Evolutionary conservation across 306 rosid species (phyloP).

Genomic region (Adenanthera pavonina): DNA sequence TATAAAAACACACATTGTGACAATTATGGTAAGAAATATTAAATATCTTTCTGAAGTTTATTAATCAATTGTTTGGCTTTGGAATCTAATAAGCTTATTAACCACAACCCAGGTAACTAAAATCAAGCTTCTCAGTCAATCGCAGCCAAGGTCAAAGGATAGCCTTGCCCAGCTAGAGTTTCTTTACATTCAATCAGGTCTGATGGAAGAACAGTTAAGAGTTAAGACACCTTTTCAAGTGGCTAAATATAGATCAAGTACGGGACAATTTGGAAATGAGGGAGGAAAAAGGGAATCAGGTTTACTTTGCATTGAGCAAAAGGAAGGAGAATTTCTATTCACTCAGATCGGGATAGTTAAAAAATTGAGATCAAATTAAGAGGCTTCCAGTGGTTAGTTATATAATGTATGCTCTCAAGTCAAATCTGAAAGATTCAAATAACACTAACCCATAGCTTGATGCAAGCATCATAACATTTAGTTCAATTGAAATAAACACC

Average conservation of each 20-base stretch:
- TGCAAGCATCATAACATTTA: conserved; percentile 19
- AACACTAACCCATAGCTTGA: conserved; percentile 10
- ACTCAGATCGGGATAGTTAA: conserved; percentile 18
- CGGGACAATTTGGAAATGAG: neutral
- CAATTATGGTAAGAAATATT: conserved; percentile 17
- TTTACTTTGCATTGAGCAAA: conserved; percentile 14
- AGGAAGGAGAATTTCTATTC: neutral
- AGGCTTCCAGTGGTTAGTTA: conserved; percentile 5
- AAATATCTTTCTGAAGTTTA: neutral
- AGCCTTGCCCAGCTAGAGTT: conserved; percentile 9
- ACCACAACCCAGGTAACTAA: conserved; percentile 16
- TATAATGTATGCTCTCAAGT: conserved; percentile 6
- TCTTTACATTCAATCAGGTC: conserved; percentile 10
- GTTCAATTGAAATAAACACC: conserved; percentile 15
- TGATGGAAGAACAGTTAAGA: neutral
- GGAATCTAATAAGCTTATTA: conserved; percentile 18
- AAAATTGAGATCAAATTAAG: conserved; percentile 17
- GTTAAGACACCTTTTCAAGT: conserved; percentile 29
- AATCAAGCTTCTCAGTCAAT: conserved; percentile 29
- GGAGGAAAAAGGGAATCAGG: neutral
- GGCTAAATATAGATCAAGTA: conserved; percentile 12
- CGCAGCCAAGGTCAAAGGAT: conserved; percentile 23
- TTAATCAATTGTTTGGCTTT: conserved; percentile 17
- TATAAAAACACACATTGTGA: neutral
- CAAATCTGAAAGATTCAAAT: conserved; percentile 7